Conservation (phyloP, 169 alveolate genomes). For the Plasmodium inui region DNA sequence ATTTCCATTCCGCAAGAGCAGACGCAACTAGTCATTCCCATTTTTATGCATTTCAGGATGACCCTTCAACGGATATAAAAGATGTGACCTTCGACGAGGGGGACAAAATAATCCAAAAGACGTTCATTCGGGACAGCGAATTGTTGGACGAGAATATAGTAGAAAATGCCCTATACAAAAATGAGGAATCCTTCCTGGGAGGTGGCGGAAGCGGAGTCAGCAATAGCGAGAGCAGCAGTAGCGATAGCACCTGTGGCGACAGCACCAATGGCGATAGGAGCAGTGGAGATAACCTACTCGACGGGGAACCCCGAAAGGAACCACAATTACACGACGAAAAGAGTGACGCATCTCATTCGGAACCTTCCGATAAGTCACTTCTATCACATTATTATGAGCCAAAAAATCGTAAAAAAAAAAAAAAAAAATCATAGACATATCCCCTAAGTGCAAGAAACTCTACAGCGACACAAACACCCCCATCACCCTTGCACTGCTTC, state of each 20-base stretch:
- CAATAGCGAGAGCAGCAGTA: neutral
- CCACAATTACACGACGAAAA: neutral
- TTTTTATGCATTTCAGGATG: constrained; percentile 18
- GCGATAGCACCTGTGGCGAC: neutral
- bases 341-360: neutral
- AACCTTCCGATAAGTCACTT: neutral
- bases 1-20: neutral
- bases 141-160: constrained; percentile 33
- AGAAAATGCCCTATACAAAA: constrained; percentile 37
- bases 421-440: constrained; percentile 14
- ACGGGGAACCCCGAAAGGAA: neutral
- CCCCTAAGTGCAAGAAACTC: constrained; percentile 30
- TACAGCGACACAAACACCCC: constrained; percentile 42
- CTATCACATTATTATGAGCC: neutral
- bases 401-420: neutral
- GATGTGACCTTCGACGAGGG: constrained; percentile 8
- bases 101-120: constrained; percentile 39
- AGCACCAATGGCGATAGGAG: neutral
- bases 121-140: constrained; percentile 29
- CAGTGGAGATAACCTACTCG: neutral
- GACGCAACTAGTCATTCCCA: neutral
- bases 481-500: constrained; percentile 12
- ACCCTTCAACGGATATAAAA: constrained; percentile 18
- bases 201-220: neutral
- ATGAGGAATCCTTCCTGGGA: constrained; percentile 3